phyloP scores from a whole-genome alignment of 1,284 basidiomycete species.

The Boletus sp. region DNA sequence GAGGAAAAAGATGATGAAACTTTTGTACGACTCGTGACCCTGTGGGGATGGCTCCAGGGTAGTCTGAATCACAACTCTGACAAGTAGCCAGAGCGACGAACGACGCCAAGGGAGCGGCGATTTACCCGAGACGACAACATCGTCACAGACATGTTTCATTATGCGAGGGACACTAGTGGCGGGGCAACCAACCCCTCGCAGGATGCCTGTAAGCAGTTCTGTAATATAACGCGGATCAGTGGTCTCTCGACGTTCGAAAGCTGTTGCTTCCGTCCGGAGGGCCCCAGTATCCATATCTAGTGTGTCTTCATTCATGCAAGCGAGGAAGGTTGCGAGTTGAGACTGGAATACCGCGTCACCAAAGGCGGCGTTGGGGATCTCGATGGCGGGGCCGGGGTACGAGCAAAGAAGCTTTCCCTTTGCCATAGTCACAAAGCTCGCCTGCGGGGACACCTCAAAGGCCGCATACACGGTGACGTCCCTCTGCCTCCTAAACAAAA shows the following conservation, averaged over 20 bases:
- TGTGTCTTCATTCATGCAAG: slow-evolving; percentile 25
- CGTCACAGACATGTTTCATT: slow-evolving; percentile 34
- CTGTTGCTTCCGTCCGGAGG: slow-evolving; percentile 1
- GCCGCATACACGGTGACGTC: slow-evolving; percentile 26
- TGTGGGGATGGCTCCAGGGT: slow-evolving; percentile 26
- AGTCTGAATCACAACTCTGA: slow-evolving; percentile 40
- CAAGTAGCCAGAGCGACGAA: slow-evolving; percentile 37
- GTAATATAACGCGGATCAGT: slow-evolving; percentile 35
- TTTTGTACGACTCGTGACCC: slow-evolving; percentile 40
- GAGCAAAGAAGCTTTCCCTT: slow-evolving; percentile 33
- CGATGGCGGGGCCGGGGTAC: slow-evolving; percentile 33
- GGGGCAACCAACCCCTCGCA: slow-evolving; percentile 26
- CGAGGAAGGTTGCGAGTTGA: slow-evolving; percentile 31
- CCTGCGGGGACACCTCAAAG: slow-evolving; percentile 30
- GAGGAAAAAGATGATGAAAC: slow-evolving; percentile 43
- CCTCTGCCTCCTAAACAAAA: slow-evolving; percentile 27
- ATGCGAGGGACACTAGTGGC: slow-evolving; percentile 22
- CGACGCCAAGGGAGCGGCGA: slow-evolving; percentile 35
- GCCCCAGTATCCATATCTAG: slow-evolving; percentile 1
- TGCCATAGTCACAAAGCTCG: slow-evolving; percentile 16
- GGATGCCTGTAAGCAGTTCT: slow-evolving; percentile 34
- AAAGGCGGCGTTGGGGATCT: slow-evolving; percentile 18
- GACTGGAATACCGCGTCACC: slow-evolving; percentile 18
- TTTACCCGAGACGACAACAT: slow-evolving; percentile 28
- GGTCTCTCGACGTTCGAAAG: slow-evolving; percentile 27